phyloP scores from a whole-genome alignment of 495 filamentous ascomycete genomes.

The Geoglossum glabrum region DNA sequence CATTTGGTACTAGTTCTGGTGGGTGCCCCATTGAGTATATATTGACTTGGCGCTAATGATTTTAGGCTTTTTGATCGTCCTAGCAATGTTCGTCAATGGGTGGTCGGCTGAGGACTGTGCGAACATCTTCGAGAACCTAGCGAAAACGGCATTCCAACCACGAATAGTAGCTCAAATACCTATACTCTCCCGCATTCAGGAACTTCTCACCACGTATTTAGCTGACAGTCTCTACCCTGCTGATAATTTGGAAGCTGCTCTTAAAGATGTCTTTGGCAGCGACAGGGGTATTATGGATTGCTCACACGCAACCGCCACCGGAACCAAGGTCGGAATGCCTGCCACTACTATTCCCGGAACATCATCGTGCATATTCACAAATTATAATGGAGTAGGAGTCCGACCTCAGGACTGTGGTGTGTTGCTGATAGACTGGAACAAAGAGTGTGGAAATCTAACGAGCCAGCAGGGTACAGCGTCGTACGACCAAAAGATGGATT shows the following conservation, averaged over 20 bases:
- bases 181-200: conserved; percentile 7
- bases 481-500: not conserved
- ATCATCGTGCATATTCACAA: conserved; percentile 14
- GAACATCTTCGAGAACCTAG: conserved; percentile 13
- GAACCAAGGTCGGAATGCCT: conserved; percentile 12
- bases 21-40: conserved; percentile 3
- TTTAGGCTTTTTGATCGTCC: conserved; percentile 16
- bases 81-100: conserved; percentile 13
- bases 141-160: conserved; percentile 14
- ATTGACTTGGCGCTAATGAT: conserved; percentile 5
- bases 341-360: conserved; percentile 13
- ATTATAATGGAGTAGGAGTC: conserved; percentile 12
- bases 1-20: conserved; percentile 19
- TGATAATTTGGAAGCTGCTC: conserved; percentile 11
- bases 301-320: not conserved
- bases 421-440: not conserved
- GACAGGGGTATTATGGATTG: conserved; percentile 13
- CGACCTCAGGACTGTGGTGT: not conserved
- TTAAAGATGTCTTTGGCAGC: conserved; percentile 14
- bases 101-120: conserved; percentile 13
- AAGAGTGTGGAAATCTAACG: not conserved
- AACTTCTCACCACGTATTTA: conserved; percentile 14
- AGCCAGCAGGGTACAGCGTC: conserved; percentile 6
- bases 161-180: conserved; percentile 3
- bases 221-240: conserved; percentile 17